A percentile compares a stretch with the other conserved stretches of the same genome.
Evolutionary conservation across 2,329 filamentous ascomycete species (phyloP).

Genomic region (Xylaria arbuscula): DNA sequence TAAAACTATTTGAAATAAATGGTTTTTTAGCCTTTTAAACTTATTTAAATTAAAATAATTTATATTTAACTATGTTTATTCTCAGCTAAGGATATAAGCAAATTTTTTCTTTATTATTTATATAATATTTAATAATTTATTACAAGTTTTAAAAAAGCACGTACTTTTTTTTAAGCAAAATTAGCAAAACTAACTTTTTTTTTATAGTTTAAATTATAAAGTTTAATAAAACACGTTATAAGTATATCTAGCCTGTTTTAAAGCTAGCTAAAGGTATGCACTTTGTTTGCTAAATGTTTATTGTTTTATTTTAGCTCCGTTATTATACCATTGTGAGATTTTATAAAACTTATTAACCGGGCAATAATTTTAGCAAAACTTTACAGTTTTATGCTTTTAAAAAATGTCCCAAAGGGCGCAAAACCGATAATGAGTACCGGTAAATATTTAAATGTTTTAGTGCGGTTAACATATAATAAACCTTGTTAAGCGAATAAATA

Average conservation of each 20-base stretch:
- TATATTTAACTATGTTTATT: background rate
- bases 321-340: constrained; percentile 24
- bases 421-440: constrained; percentile 14
- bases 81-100: constrained; percentile 17
- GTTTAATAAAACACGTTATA: constrained; percentile 19
- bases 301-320: constrained; percentile 13
- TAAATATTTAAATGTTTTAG: constrained; percentile 10
- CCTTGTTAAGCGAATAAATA: background rate
- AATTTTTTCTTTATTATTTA: constrained; percentile 23
- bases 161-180: constrained; percentile 9
- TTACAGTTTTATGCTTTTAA: constrained; percentile 23
- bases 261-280: constrained; percentile 22
- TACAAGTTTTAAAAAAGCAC: background rate
- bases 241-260: constrained; percentile 14
- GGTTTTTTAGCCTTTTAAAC: constrained; percentile 16
- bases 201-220: constrained; percentile 17
- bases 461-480: constrained; percentile 19
- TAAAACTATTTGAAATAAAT: constrained; percentile 16
- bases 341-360: background rate
- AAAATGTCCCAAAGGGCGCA: constrained; percentile 23
- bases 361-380: constrained; percentile 10
- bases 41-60: constrained; percentile 29
- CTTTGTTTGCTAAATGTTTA: constrained; percentile 11
- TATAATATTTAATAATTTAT: background rate
- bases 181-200: constrained; percentile 8